A percentile compares a stretch with the other conserved stretches of the same genome.
phyloP scores from a whole-genome alignment of 257 asterid genomes.

The Nicotiana paniculata region DNA sequence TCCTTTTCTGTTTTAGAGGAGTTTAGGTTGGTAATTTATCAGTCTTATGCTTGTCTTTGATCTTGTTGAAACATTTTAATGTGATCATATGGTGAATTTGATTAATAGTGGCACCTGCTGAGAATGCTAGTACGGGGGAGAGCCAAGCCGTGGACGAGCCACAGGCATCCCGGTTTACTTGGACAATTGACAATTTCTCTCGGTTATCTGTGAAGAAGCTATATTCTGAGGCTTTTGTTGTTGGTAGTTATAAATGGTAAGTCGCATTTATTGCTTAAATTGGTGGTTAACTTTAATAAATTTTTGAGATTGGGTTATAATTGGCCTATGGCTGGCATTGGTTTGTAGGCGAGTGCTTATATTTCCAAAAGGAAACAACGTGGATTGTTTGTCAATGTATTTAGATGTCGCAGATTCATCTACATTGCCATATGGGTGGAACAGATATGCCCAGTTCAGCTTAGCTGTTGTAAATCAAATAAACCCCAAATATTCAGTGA shows the following conservation, averaged over 20 bases:
- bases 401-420: slow-evolving; percentile 87
- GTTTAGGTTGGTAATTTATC: neutral
- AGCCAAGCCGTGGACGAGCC: slow-evolving; percentile 86
- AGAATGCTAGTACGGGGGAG: slow-evolving; percentile 64
- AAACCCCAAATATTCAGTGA: slow-evolving; percentile 51
- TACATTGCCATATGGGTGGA: slow-evolving; percentile 83
- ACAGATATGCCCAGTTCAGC: slow-evolving; percentile 88
- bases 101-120: slow-evolving; percentile 46
- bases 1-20: neutral
- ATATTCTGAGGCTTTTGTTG: slow-evolving; percentile 72
- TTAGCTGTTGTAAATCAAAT: slow-evolving; percentile 81
- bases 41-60: neutral
- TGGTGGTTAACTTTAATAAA: neutral
- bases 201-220: slow-evolving; percentile 67
- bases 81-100: slow-evolving; percentile 4
- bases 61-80: neutral
- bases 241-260: slow-evolving; percentile 88
- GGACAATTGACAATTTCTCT: slow-evolving; percentile 78
- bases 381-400: slow-evolving; percentile 80
- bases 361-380: slow-evolving; percentile 92
- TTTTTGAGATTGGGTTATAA: neutral
- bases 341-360: slow-evolving; percentile 83
- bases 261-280: neutral
- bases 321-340: slow-evolving; percentile 15
- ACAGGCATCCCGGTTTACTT: slow-evolving; percentile 71